Percentiles rank a stretch among this genome's conserved stretches.
Conservation (phyloP, 139 green algal genomes). For the Haematococcus lacustris region DNA sequence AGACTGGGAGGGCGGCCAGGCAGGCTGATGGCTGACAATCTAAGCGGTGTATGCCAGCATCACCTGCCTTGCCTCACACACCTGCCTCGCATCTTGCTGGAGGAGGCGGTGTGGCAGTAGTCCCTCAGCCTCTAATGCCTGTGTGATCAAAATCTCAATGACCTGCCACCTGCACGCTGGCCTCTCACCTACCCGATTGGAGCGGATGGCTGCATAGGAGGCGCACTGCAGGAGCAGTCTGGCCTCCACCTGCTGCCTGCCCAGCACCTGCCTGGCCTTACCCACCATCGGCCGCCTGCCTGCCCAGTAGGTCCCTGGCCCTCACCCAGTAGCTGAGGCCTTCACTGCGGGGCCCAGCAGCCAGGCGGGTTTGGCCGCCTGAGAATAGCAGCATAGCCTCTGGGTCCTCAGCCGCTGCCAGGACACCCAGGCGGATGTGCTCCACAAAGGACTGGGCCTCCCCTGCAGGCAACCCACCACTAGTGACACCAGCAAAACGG, state of each 20-base stretch:
- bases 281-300: not conserved
- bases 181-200: no score
- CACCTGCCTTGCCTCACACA: no score
- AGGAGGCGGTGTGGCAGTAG: no score
- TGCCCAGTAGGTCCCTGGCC: constrained; percentile 10
- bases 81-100: no score
- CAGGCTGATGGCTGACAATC: no score
- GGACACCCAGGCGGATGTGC: constrained; percentile 76
- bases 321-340: constrained; percentile 71
- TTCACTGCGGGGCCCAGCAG: constrained; percentile 68
- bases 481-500: no score
- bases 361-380: constrained; percentile 54
- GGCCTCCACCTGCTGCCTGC: not conserved
- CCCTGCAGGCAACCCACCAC: constrained; percentile 37
- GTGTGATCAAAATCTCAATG: no score
- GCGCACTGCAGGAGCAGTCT: not conserved
- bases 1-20: no score
- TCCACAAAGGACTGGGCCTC: constrained; percentile 75
- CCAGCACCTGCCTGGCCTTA: not conserved
- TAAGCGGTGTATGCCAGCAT: no score
- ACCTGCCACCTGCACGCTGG: no score
- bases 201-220: not conserved
- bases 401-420: constrained; percentile 56
- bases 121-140: no score
- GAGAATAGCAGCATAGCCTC: constrained; percentile 69